A percentile compares a stretch with the other conserved stretches of the same genome.
phyloP scores from a whole-genome alignment of 192 early-diverging fungal genomes.

The Phlyctochytrium planicorne region DNA sequence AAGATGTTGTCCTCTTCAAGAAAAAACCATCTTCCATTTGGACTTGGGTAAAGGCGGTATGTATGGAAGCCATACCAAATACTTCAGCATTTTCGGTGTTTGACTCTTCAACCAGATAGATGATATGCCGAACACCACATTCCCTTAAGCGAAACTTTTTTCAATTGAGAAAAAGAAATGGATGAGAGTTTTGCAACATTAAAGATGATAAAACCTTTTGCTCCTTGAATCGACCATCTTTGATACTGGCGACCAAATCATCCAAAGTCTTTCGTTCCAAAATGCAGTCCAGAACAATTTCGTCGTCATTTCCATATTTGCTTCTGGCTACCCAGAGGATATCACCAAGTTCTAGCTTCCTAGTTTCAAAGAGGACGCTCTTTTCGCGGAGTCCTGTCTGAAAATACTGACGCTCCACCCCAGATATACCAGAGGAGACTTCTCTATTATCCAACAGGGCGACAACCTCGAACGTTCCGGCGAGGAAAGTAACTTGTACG shows the following conservation, averaged over 20 bases:
- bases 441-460: conserved; percentile 85
- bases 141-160: conserved; percentile 68
- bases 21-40: conserved; percentile 83
- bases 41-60: conserved; percentile 69
- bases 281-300: conserved; percentile 81
- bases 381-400: conserved; percentile 59
- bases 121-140: conserved; percentile 69
- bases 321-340: conserved; percentile 80
- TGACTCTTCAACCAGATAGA: conserved; percentile 88
- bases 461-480: conserved; percentile 60
- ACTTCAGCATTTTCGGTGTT: conserved; percentile 55
- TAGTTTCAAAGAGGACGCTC: conserved; percentile 54
- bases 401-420: conserved; percentile 69
- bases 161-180: conserved; percentile 9
- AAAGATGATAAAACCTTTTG: conserved; percentile 70
- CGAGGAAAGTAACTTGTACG: too few relatives aligned
- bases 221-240: conserved; percentile 89
- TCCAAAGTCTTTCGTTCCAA: conserved; percentile 93
- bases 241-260: conserved; percentile 87
- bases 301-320: conserved; percentile 30
- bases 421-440: conserved; percentile 50
- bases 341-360: conserved; percentile 81
- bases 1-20: conserved; percentile 68
- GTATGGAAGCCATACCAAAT: conserved; percentile 63
- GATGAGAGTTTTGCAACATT: conserved; percentile 11